phyloP scores from a whole-genome alignment of 345 rosid species.

The Eutrema yunnanense region DNA sequence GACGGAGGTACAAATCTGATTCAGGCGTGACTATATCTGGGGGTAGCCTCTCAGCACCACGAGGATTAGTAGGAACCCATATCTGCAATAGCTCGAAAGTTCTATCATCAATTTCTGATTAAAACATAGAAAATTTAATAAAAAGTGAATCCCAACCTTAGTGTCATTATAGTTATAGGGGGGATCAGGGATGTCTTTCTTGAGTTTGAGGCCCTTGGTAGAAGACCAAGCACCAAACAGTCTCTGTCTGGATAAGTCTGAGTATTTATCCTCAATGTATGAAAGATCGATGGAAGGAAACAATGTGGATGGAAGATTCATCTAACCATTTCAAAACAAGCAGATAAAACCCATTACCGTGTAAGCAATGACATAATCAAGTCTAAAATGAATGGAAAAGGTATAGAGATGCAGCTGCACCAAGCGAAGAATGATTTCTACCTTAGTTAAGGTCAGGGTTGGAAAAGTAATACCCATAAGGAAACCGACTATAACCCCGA shows the following conservation, averaged over 20 bases:
- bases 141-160: slow-evolving; percentile 39
- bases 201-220: slow-evolving; percentile 33
- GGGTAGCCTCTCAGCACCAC: slow-evolving; percentile 88
- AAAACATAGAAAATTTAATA: not conserved
- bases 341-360: not conserved
- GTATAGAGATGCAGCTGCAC: not conserved
- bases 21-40: slow-evolving; percentile 68
- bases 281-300: slow-evolving; percentile 81
- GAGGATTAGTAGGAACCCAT: slow-evolving; percentile 91
- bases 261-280: slow-evolving; percentile 71
- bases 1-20: slow-evolving; percentile 72
- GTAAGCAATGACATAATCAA: not conserved
- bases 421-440: not conserved
- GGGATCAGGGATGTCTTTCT: slow-evolving; percentile 23
- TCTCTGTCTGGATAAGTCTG: slow-evolving; percentile 67
- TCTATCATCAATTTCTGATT: not conserved
- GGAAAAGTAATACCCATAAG: slow-evolving; percentile 79
- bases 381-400: not conserved
- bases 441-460: slow-evolving; percentile 72
- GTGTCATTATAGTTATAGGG: slow-evolving; percentile 32
- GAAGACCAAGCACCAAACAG: slow-evolving; percentile 69
- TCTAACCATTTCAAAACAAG: slow-evolving; percentile 40
- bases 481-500: slow-evolving; percentile 72
- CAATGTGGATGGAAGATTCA: slow-evolving; percentile 76
- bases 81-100: slow-evolving; percentile 39